phyloP scores from a whole-genome alignment of 202 grass and related monocot species.

The Schoenoplectus tabernaemontani region DNA sequence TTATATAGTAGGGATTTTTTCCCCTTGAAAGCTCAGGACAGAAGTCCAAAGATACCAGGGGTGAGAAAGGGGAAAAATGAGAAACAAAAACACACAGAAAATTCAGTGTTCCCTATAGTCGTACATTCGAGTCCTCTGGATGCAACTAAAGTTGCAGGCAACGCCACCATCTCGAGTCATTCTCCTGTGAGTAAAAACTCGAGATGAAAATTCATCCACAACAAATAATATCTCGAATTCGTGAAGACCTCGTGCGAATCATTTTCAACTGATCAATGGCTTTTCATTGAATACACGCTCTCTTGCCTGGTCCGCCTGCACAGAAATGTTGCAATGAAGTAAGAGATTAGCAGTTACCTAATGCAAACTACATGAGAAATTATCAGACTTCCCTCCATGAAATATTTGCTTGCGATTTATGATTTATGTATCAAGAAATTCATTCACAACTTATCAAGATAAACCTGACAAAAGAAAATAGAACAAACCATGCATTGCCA shows the following conservation, averaged over 20 bases:
- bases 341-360: neutral
- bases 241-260: neutral
- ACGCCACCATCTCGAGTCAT: neutral
- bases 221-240: neutral
- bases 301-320: constrained; percentile 49
- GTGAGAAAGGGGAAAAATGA: neutral
- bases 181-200: neutral
- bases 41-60: neutral
- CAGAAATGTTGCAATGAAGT: neutral
- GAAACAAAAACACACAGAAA: neutral
- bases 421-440: neutral
- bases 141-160: neutral
- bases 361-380: neutral
- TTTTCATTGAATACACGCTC: constrained; percentile 48
- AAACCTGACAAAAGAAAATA: neutral
- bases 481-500: constrained; percentile 67
- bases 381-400: neutral
- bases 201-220: neutral
- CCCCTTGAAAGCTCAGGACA: neutral
- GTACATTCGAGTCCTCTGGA: neutral
- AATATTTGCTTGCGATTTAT: neutral
- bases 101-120: neutral
- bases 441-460: neutral
- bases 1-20: too few species aligned
- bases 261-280: constrained; percentile 11